These are phyloP conservation scores for Calonectria multiphialidica DNA, from an alignment of 2,329 filamentous ascomycete species.

Conservation along the genomic window DNA sequence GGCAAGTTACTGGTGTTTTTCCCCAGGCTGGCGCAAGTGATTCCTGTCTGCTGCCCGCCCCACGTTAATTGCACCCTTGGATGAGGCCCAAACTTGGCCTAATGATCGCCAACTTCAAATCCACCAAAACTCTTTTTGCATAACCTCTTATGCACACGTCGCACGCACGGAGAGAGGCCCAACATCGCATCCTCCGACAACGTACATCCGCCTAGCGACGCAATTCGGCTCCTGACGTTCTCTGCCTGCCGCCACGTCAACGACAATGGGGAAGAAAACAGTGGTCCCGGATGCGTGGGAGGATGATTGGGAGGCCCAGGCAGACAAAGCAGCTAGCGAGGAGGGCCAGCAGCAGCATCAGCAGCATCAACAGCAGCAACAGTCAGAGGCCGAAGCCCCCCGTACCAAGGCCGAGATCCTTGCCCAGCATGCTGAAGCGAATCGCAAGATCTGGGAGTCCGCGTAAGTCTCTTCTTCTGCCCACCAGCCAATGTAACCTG, in stretches of 20 bases:
- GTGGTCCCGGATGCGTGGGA: slow-evolving; percentile 85
- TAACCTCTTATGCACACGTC: slow-evolving; percentile 2
- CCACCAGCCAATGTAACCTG: not conserved
- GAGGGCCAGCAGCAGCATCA: slow-evolving; percentile 41
- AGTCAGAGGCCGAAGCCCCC: slow-evolving; percentile 51
- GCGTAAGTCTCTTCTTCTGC: slow-evolving; percentile 68
- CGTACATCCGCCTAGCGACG: not conserved
- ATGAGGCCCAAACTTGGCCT: slow-evolving; percentile 23
- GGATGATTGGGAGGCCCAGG: slow-evolving; percentile 86
- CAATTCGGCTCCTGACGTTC: not conserved
- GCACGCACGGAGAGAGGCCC: not conserved
- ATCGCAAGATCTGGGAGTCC: slow-evolving; percentile 89
- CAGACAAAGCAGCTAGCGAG: slow-evolving; percentile 67
- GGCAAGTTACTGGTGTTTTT: slow-evolving; percentile 8
- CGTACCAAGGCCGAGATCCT: slow-evolving; percentile 82
- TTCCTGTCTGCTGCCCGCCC: slow-evolving; percentile 4
- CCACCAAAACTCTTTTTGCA: slow-evolving; percentile 10
- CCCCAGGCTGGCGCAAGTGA: slow-evolving; percentile 13
- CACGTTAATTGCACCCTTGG: slow-evolving; percentile 3
- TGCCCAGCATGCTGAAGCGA: slow-evolving; percentile 84
- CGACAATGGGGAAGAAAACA: slow-evolving; percentile 59
- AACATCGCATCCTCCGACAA: slow-evolving; percentile 6
- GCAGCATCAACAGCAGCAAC: slow-evolving; percentile 26
- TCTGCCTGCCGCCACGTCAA: not conserved
- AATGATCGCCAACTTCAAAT: slow-evolving; percentile 30